Conservation (phyloP, 2,329 filamentous ascomycete species). For the Metarhizium robertsii region DNA sequence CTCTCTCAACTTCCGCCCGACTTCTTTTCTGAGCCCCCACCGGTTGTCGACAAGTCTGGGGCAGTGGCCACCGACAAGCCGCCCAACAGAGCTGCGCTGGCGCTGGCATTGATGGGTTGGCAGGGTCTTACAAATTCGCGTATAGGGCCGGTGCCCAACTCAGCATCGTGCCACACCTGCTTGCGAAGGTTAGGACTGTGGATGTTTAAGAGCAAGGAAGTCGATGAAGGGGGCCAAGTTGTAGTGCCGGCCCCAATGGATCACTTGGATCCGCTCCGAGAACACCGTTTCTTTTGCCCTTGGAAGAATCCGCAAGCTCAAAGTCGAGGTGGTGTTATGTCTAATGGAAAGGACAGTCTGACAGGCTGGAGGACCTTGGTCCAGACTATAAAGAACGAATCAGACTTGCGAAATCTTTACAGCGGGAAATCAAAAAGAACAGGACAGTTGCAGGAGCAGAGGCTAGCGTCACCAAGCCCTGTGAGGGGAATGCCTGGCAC, state of each 20-base stretch:
- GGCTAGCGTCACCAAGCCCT: slow-evolving; percentile 1
- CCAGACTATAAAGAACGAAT: slow-evolving; percentile 48
- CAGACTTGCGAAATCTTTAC: slow-evolving; percentile 36
- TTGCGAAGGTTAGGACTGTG: slow-evolving; percentile 83
- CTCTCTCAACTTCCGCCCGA: slow-evolving; percentile 40
- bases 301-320: slow-evolving; percentile 63
- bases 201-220: slow-evolving; percentile 77
- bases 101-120: slow-evolving; percentile 68
- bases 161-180: slow-evolving; percentile 76
- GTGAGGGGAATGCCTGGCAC: not conserved
- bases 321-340: slow-evolving; percentile 26
- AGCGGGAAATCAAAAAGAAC: slow-evolving; percentile 21
- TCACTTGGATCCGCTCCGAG: slow-evolving; percentile 56
- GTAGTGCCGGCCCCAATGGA: slow-evolving; percentile 54
- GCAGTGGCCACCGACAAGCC: slow-evolving; percentile 14
- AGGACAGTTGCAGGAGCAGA: slow-evolving; percentile 4
- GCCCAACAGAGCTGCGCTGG: slow-evolving; percentile 54
- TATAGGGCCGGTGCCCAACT: slow-evolving; percentile 55
- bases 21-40: slow-evolving; percentile 42
- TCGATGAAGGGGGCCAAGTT: slow-evolving; percentile 42
- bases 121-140: slow-evolving; percentile 49
- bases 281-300: slow-evolving; percentile 78
- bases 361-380: slow-evolving; percentile 47
- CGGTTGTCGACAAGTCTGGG: slow-evolving; percentile 15
- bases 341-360: slow-evolving; percentile 25